Base-by-base conservation (phyloP, 768 basidiomycete genomes). In the Mycena olivaceomarginata region DNA sequence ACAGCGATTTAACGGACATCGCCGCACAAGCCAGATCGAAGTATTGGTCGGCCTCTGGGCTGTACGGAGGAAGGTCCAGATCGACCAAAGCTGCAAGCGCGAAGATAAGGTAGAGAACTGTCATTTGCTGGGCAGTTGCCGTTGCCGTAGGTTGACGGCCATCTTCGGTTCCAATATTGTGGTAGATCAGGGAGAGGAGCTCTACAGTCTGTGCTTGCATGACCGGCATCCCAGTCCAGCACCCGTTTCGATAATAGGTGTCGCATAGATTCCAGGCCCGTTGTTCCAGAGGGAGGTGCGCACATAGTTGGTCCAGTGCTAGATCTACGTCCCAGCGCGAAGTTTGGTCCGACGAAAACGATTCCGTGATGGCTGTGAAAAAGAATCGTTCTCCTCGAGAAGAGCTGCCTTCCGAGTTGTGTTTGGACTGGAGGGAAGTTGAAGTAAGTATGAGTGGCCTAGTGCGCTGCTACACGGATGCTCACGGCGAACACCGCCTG, bases 201-300 rank as follows among this genome's bases (percentile, higher is more conserved):
- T 91, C 85, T 7, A 90, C 83, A 59, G 90, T 85, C 68, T 91
- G 89, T 68, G 87, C 86, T 11, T 90, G 87, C 67, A 81, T 82
- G 69, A 91, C 85, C 2, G 89, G 89, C 73, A 86, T 87, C 74
- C 87, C 87, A 72, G 86, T 79, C 86, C 88, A 90, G 11, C 88
- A 83, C 2, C 84, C 81, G 22, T 88, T 85, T 63, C 85, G 86
- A 73, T 90, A 77, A 72, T 87, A 91, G 10, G 86, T 85, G 75
- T 90, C 88, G 64, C 86, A 87, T 13, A 91, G 86, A 37, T 84
- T 78, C 72, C 85, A 85, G 5, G 90, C 90, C 25, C 86, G 86
- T 3, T 82, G 81, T 71, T 86, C 85, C 31, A 81, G 73, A 5
- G 86, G 86, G 22, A 86, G 82, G 71, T 82, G 80, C n/a, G 79